phyloP scores from a whole-genome alignment of 192 early-diverging fungal genomes.

The Radiomyces spectabilis region DNA sequence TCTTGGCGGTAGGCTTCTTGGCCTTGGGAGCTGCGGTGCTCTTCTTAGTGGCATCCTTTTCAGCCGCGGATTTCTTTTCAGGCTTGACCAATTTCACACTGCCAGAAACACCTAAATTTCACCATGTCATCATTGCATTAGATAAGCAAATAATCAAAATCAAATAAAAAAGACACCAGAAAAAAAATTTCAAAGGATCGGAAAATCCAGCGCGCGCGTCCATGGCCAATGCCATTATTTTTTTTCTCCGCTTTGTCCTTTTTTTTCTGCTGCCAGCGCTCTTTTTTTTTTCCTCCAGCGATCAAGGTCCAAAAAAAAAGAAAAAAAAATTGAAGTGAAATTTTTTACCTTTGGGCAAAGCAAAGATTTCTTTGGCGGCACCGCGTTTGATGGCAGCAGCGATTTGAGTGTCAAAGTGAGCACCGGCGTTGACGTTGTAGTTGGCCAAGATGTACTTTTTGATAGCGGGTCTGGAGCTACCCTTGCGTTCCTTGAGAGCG shows the following conservation, averaged over 20 bases:
- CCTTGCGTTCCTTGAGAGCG: slow-evolving; percentile 63
- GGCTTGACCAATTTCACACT: slow-evolving; percentile 59
- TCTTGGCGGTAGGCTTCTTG: slow-evolving; percentile 41
- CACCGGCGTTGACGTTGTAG: slow-evolving; percentile 48
- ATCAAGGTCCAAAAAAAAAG: too few species aligned
- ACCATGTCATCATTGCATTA: slow-evolving; percentile 2
- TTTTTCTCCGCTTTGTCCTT: neutral
- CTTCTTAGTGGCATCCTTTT: slow-evolving; percentile 35
- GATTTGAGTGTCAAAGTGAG: slow-evolving; percentile 48
- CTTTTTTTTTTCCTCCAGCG: neutral
- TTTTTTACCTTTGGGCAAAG: slow-evolving; percentile 54
- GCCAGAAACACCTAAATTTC: slow-evolving; percentile 45
- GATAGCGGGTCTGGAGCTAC: slow-evolving; percentile 64
- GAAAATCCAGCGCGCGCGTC: neutral
- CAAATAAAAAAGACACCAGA: slow-evolving; percentile 3
- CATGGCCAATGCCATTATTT: neutral
- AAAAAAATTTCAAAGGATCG: too few species aligned
- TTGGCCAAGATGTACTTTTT: slow-evolving; percentile 77
- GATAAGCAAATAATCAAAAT: slow-evolving; percentile 1
- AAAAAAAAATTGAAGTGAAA: too few species aligned
- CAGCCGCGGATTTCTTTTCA: slow-evolving; percentile 36
- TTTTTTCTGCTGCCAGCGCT: neutral
- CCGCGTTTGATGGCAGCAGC: slow-evolving; percentile 61
- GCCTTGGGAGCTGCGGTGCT: slow-evolving; percentile 32
- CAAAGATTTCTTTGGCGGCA: slow-evolving; percentile 51